Evolutionary conservation across 2,329 filamentous ascomycete genomes (phyloP).

Genomic region (Stromatinia cepivora): DNA sequence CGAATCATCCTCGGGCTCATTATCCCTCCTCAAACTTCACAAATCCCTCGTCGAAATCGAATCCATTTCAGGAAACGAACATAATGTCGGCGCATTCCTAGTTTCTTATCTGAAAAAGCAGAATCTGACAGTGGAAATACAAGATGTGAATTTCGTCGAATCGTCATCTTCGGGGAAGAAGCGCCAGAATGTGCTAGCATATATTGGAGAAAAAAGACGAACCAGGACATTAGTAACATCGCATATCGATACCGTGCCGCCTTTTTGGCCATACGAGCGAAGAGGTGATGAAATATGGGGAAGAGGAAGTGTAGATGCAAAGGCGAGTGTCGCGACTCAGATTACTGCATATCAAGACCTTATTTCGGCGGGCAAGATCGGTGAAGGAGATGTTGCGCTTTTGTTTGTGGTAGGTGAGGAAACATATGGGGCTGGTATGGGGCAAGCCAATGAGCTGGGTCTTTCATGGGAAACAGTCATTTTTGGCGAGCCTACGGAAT

Average conservation of each 20-base stretch:
- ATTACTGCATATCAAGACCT: constrained; percentile 65
- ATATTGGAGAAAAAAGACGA: constrained; percentile 49
- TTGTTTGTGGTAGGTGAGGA: constrained; percentile 83
- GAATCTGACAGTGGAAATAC: constrained; percentile 63
- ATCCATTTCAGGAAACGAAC: constrained; percentile 63
- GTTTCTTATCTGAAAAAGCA: constrained; percentile 55
- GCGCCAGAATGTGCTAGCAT: constrained; percentile 62
- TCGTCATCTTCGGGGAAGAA: constrained; percentile 12
- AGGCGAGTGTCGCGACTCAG: constrained; percentile 70
- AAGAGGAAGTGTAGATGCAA: constrained; percentile 73
- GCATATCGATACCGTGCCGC: constrained; percentile 65
- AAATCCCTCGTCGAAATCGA: constrained; percentile 61
- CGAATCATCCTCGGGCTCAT: constrained; percentile 15
- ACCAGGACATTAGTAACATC: constrained; percentile 56
- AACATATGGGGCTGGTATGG: constrained; percentile 78
- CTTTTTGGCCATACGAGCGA: constrained; percentile 47
- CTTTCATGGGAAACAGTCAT: constrained; percentile 67
- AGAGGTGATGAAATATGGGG: constrained; percentile 59
- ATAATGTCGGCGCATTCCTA: constrained; percentile 58
- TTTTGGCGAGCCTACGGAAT: constrained; percentile 92
- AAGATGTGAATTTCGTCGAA: constrained; percentile 44
- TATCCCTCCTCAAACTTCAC: constrained; percentile 58
- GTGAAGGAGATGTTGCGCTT: constrained; percentile 56
- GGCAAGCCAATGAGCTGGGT: constrained; percentile 50
- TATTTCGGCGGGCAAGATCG: constrained; percentile 45